Evolutionary conservation across 176 grass and related monocot species (phyloP).

Genomic region (Otatea glauca): DNA sequence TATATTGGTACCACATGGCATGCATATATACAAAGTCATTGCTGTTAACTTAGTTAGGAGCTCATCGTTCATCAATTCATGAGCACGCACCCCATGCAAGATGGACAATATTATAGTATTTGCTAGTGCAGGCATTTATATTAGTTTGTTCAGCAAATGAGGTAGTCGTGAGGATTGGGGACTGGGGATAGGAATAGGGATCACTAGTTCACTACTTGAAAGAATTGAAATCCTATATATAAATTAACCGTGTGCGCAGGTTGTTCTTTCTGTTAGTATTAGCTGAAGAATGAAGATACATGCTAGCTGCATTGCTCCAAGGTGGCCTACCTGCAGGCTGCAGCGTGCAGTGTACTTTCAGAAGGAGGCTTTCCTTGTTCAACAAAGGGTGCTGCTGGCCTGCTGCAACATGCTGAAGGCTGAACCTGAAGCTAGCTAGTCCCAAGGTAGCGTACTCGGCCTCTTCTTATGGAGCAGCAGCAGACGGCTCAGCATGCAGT

Average conservation of each 20-base stretch:
- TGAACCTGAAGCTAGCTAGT: constrained; percentile 21
- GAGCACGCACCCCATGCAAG: too few species aligned
- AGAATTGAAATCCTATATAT: background rate
- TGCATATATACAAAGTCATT: too few species aligned
- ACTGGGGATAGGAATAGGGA: background rate
- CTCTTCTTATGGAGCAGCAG: constrained; percentile 6
- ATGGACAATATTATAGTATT: too few species aligned
- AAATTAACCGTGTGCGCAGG: background rate
- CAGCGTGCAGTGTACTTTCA: constrained; percentile 42
- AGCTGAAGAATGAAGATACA: background rate
- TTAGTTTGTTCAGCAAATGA: background rate
- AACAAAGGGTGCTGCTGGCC: constrained; percentile 23
- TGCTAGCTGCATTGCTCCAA: background rate
- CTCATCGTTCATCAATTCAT: too few species aligned
- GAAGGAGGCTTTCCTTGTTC: constrained; percentile 11
- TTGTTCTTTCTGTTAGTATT: background rate
- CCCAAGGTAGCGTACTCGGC: constrained; percentile 15
- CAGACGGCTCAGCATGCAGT: background rate
- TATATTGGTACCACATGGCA: too few species aligned
- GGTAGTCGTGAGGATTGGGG: background rate
- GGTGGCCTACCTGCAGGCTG: constrained; percentile 30
- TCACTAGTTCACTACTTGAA: background rate
- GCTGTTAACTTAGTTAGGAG: too few species aligned
- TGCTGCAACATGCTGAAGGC: background rate
- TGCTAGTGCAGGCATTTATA: too few species aligned